Conservation (phyloP, 257 asterid genomes). For the Solanum gandarillasii region DNA sequence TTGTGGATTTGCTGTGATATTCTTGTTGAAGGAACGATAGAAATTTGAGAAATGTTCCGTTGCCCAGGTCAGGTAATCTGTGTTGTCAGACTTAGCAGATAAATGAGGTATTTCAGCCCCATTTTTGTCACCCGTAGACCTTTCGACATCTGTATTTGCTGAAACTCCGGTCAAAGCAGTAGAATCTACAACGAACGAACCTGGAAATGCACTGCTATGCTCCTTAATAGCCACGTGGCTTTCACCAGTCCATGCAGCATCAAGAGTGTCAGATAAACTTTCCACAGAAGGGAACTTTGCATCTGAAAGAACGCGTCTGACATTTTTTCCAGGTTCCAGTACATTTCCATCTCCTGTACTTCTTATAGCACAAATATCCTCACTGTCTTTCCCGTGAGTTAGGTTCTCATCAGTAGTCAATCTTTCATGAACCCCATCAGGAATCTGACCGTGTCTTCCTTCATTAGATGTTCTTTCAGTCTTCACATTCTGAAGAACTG, state of each 20-base stretch:
- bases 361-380: conserved; percentile 18
- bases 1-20: conserved; percentile 32
- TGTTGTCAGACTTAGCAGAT: conserved; percentile 37
- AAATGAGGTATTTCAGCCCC: conserved; percentile 23
- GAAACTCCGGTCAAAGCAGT: background rate
- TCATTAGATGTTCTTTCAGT: conserved; percentile 23
- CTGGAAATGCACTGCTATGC: background rate
- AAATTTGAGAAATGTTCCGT: conserved; percentile 55
- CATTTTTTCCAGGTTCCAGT: conserved; percentile 25
- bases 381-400: conserved; percentile 14
- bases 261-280: conserved; percentile 68
- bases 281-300: conserved; percentile 40
- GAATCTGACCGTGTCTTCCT: conserved; percentile 19
- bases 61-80: conserved; percentile 63
- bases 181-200: background rate
- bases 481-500: conserved; percentile 37
- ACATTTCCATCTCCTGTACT: conserved; percentile 16
- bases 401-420: conserved; percentile 17
- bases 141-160: background rate
- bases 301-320: conserved; percentile 52
- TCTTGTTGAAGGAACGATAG: conserved; percentile 59
- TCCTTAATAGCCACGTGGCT: conserved; percentile 13
- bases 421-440: conserved; percentile 24
- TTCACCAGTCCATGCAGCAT: conserved; percentile 91
- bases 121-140: conserved; percentile 10